Percentiles rank a stretch among this genome's conserved stretches.
phyloP scores from a whole-genome alignment of 2,329 filamentous ascomycete genomes.

The Ophiostoma australiae region DNA sequence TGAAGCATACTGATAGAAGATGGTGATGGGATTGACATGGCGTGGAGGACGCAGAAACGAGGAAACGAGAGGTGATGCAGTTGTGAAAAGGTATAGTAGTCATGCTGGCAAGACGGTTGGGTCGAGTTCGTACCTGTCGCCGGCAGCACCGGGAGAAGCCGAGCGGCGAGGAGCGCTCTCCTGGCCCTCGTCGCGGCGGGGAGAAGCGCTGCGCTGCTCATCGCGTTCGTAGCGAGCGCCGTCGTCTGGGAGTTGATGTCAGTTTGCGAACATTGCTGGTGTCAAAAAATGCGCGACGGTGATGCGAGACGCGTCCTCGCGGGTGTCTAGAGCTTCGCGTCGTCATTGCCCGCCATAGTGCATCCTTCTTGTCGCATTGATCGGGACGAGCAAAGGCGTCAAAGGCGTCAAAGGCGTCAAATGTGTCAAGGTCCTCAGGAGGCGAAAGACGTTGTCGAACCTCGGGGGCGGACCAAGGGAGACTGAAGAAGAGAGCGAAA shows the following conservation, averaged over 20 bases:
- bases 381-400: background rate
- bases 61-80: background rate
- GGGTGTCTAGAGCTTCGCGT: background rate
- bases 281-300: background rate
- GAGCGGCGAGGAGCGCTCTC: conserved; percentile 55
- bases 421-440: background rate
- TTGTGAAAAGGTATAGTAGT: background rate
- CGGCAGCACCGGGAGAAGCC: conserved; percentile 54
- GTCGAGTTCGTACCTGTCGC: conserved; percentile 43
- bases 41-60: background rate
- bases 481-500: background rate
- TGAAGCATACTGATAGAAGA: conserved; percentile 27
- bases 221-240: conserved; percentile 62
- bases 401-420: background rate
- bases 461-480: background rate
- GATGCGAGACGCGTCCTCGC: conserved; percentile 14
- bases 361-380: background rate
- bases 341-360: background rate
- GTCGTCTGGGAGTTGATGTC: conserved; percentile 46
- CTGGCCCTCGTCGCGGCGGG: conserved; percentile 59
- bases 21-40: background rate
- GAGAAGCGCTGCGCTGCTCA: conserved; percentile 58
- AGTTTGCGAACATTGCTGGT: conserved; percentile 24
- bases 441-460: background rate
- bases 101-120: background rate